Base-by-base conservation (phyloP, 169 alveolate species). In the Plasmodium berghei region DNA sequence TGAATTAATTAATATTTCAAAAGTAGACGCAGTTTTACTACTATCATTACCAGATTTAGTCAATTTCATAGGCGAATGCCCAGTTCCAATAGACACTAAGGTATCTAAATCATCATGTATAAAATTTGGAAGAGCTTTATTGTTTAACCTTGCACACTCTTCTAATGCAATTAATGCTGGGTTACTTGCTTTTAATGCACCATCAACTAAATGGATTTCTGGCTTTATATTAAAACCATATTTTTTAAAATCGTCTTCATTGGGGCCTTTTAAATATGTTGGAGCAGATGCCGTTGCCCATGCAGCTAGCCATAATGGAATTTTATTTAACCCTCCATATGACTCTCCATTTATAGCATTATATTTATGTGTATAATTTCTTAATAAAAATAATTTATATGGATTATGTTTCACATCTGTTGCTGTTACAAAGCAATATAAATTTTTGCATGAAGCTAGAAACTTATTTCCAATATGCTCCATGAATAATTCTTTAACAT, bases 301-400 rank as follows among this genome's bases (percentile, higher is more conserved):
- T 26, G 95, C 97, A 42, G 96, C 97, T 16, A 94, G 73, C 97
- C 97, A 94, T 87, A 94, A 86, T 14, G 97, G 97, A n/a, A 95
- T 88, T 62, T 91, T 73, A 62, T 93, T 72, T 20, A 92, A 88
- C n/a, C 96, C 95, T 26, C 72, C 93, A 42, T 91, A 77, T n/a
- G 95, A 48, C 14, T 90, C 93, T 56, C 77, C 92, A 73, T 74
- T 89, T 66, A 74, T 58, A 24, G 72, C 61, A 46, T 83, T 74
- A 59, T 83, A 64, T 62, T 88, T 80, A 49, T 85, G 92, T 14
- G 73, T 58, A 70, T 94, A 94, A 86, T 94, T 94, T 59, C 97
- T 48, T 54, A 94, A 59, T n/a, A 94, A 69, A 66, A 92, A 94
- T 71, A 94, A 73, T 85, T 88, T 92, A 46, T 90, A 90, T n/a